Conservation (phyloP, 1,284 basidiomycete genomes). For the Fomitopsis betulina region DNA sequence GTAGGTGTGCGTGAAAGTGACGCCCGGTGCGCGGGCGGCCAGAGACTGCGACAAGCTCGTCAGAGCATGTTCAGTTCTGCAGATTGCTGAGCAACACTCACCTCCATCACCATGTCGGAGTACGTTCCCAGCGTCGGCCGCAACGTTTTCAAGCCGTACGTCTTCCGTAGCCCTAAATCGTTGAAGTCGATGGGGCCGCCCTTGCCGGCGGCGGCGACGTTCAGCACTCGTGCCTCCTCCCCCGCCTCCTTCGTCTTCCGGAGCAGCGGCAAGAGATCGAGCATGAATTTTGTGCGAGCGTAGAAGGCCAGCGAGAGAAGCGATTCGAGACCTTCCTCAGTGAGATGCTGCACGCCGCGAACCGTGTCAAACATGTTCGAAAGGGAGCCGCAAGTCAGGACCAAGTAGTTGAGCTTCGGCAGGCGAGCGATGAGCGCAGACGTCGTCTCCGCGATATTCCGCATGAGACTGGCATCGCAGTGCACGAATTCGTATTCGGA, state of each 20-base stretch:
- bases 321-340: slow-evolving; percentile 23
- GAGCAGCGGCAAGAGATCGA: slow-evolving; percentile 23
- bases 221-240: slow-evolving; percentile 24
- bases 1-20: slow-evolving; percentile 30
- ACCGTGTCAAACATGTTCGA: slow-evolving; percentile 23
- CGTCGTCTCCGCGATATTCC: slow-evolving; percentile 25
- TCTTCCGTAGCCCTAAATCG: slow-evolving; percentile 30
- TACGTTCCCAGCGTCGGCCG: slow-evolving; percentile 22
- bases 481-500: slow-evolving; percentile 31
- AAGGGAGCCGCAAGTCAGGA: slow-evolving; percentile 22
- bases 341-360: slow-evolving; percentile 15
- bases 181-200: slow-evolving; percentile 24
- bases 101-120: slow-evolving; percentile 32
- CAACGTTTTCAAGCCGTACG: slow-evolving; percentile 20
- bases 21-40: slow-evolving; percentile 25
- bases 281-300: slow-evolving; percentile 24
- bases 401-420: slow-evolving; percentile 26
- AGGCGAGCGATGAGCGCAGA: slow-evolving; percentile 21
- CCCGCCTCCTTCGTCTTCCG: slow-evolving; percentile 20
- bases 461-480: slow-evolving; percentile 33
- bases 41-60: slow-evolving; percentile 18
- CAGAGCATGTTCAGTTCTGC: too few species aligned
- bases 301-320: slow-evolving; percentile 24
- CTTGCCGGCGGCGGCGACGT: slow-evolving; percentile 15
- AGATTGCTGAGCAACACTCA: slow-evolving; percentile 7